Base-by-base conservation (phyloP, 768 basidiomycete species). In the Agaricus bisporus region DNA sequence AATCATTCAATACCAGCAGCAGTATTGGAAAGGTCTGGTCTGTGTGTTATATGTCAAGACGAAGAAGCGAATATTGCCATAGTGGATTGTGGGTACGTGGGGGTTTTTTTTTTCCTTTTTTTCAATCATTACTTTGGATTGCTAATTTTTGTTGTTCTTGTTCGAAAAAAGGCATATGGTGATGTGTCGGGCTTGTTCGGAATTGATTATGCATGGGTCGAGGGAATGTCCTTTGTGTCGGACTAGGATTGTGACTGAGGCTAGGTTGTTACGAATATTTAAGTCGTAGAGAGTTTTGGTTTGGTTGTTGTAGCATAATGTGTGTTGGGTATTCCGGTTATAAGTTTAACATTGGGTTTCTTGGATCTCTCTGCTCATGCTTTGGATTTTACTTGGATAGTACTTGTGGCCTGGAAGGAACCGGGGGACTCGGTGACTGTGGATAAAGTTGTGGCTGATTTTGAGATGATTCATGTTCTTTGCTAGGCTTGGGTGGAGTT, bases 1-100 rank as follows among this genome's bases (percentile, higher is more conserved):
- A 56, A 66, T n/a, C 57, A 72, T 20, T 63, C 76, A 5, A 76
- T 72, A 56, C 63, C 67, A 1, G 66, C 67, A 1, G 66, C 73
- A 1, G 68, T 72, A 37, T 64, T 78, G 11, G 88, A 91, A 57
- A 78, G 85, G 20, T 78, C 80, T 8, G 92, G 94, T 1, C 68
- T 94, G 4, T 97, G 94, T 65, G 90, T 95, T 0, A 80, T 97
- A 9, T 97, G 94, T 63, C 93, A 95, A 63, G 94, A 97, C 57
- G 89, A 93, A 55, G 93, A 95, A 58, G 93, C 94, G 0, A 93
- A 88, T 59, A 89, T 97, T 54, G 94, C 92, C 2, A 83, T 93
- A 51, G 88, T 95, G 11, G 94, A 97, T 68, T 97, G 94, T 80
- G 94, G 94, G 86, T 91, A 65, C 41, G 86, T 79, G 1, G 20